Percentiles rank a stretch among this genome's conserved stretches.
Conservation (phyloP, 257 asterid genomes). For the Nicotiana benthamiana region DNA sequence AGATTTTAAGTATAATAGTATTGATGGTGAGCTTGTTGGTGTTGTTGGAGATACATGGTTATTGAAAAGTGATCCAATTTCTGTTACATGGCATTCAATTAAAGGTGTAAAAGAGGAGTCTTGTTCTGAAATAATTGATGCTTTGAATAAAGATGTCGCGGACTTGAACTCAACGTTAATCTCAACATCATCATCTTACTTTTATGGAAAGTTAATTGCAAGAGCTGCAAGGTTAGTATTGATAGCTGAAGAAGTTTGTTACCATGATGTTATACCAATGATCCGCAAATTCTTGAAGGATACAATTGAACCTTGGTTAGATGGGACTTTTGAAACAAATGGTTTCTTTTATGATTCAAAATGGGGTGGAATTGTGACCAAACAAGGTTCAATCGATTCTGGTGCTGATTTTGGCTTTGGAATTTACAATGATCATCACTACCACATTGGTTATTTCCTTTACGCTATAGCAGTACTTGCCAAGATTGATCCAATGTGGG, state of each 20-base stretch:
- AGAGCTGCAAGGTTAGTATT: constrained; percentile 74
- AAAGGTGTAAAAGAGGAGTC: constrained; percentile 47
- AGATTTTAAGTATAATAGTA: constrained; percentile 43
- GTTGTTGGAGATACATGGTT: constrained; percentile 77
- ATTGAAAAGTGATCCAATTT: constrained; percentile 50
- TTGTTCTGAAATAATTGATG: constrained; percentile 34
- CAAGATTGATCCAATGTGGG: constrained; percentile 72
- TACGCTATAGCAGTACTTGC: constrained; percentile 73
- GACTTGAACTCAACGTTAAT: constrained; percentile 32
- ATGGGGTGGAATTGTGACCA: constrained; percentile 78
- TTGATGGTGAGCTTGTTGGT: constrained; percentile 80
- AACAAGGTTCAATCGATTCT: constrained; percentile 59
- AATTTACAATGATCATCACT: constrained; percentile 69
- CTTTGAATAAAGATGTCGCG: constrained; percentile 47
- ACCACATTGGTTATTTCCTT: constrained; percentile 61
- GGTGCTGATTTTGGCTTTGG: constrained; percentile 87
- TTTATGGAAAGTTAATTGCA: constrained; percentile 59
- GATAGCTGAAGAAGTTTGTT: constrained; percentile 64
- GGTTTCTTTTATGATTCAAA: constrained; percentile 62
- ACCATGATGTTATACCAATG: constrained; percentile 43
- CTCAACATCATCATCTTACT: constrained; percentile 62
- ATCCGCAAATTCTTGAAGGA: constrained; percentile 53
- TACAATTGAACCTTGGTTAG: constrained; percentile 63
- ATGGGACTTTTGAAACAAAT: constrained; percentile 53
- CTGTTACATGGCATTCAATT: constrained; percentile 72